A percentile compares a stretch with the other conserved stretches of the same genome.
Evolutionary conservation across 139 green algal species (phyloP).

Genomic region (Chloropicon primus): DNA sequence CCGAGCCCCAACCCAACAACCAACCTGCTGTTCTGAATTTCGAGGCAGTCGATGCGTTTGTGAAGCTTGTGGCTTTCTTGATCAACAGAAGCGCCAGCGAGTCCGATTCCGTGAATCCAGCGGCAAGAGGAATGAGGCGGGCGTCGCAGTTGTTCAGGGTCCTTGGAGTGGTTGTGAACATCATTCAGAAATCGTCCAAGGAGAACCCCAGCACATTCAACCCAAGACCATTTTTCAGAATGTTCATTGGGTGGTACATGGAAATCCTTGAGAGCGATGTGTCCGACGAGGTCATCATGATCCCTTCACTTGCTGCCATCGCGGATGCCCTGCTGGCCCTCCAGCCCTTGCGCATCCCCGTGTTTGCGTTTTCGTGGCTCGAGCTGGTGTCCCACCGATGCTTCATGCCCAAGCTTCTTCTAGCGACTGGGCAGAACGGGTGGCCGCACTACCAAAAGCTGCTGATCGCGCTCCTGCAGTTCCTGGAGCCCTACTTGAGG

Average conservation of each 20-base stretch:
- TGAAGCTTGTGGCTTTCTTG: slow-evolving; percentile 31
- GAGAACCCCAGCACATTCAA: slow-evolving; percentile 56
- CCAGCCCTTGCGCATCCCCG: slow-evolving; percentile 74
- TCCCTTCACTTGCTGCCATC: slow-evolving; percentile 19
- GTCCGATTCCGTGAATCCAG: not conserved
- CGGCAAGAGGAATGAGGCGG: not conserved
- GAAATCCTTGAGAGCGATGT: not conserved
- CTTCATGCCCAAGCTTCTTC: slow-evolving; percentile 88
- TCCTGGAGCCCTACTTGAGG: slow-evolving; percentile 93
- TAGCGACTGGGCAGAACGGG: slow-evolving; percentile 34
- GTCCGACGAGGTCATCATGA: not conserved
- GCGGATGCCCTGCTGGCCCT: slow-evolving; percentile 35
- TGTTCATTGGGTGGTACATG: slow-evolving; percentile 46
- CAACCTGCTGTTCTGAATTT: slow-evolving; percentile 31
- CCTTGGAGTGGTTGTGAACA: not conserved
- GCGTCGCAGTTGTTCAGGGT: not conserved
- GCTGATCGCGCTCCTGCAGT: slow-evolving; percentile 65
- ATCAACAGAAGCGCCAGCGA: slow-evolving; percentile 12
- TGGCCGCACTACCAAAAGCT: slow-evolving; percentile 32
- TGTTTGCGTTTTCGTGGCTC: slow-evolving; percentile 92
- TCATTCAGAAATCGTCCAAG: not conserved
- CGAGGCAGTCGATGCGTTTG: slow-evolving; percentile 47
- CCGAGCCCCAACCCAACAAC: not conserved
- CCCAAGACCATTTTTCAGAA: slow-evolving; percentile 79
- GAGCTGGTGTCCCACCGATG: slow-evolving; percentile 77